phyloP scores from a whole-genome alignment of 345 rosid species.

The Moringa oleifera region DNA sequence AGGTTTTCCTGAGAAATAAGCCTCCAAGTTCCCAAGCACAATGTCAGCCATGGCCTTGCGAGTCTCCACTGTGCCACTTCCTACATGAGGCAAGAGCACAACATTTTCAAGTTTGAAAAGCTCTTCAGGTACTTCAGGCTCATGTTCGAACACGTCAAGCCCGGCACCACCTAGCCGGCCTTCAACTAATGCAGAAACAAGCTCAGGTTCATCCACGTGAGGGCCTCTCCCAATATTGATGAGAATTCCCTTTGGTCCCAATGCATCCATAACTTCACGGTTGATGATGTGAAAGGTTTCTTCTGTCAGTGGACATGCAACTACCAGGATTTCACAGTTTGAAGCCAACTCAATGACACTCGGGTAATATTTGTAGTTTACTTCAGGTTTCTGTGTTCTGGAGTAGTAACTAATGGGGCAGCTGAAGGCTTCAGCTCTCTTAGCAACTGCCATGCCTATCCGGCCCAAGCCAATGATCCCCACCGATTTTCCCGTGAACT shows the following conservation, averaged over 20 bases:
- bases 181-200: constrained; percentile 54
- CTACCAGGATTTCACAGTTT: constrained; percentile 42
- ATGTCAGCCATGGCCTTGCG: constrained; percentile 49
- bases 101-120: constrained; percentile 43
- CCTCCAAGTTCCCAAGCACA: constrained; percentile 35
- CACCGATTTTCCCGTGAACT: constrained; percentile 55
- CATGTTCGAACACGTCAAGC: constrained; percentile 52
- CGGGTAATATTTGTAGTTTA: constrained; percentile 37
- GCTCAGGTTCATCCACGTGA: constrained; percentile 51
- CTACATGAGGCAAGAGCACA: constrained; percentile 56
- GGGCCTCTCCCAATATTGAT: constrained; percentile 61
- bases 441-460: constrained; percentile 52
- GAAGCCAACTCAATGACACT: constrained; percentile 39
- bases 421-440: constrained; percentile 55
- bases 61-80: constrained; percentile 47
- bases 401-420: constrained; percentile 48
- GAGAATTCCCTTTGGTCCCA: constrained; percentile 59
- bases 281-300: constrained; percentile 46
- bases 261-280: constrained; percentile 42
- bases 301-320: constrained; percentile 48
- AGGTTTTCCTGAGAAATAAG: constrained; percentile 31
- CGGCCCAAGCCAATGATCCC: constrained; percentile 63
- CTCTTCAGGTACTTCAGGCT: constrained; percentile 52
- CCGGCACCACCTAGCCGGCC: constrained; percentile 61
- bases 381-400: constrained; percentile 34